These are phyloP conservation scores for Kwoniella dejecticola DNA, from an alignment of 768 basidiomycete species.

Conservation along the genomic window DNA sequence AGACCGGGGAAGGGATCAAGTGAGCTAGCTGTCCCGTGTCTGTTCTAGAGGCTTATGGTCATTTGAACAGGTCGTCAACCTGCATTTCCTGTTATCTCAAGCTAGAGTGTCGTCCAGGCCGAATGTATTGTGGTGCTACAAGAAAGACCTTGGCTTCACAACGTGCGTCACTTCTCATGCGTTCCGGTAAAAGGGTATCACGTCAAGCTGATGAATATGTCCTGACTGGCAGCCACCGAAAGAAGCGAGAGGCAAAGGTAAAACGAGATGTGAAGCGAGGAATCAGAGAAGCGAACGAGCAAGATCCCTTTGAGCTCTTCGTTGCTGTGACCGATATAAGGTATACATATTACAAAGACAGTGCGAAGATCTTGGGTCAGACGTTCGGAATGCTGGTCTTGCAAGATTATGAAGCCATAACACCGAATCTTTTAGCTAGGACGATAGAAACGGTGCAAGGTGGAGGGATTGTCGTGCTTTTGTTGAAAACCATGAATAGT, in stretches of 20 bases:
- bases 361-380: slow-evolving; percentile 92
- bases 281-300: slow-evolving; percentile 88
- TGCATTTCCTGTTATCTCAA: slow-evolving; percentile 93
- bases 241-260: slow-evolving; percentile 94
- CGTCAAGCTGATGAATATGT: background rate
- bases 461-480: slow-evolving; percentile 74
- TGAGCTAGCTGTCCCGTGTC: slow-evolving; percentile 55
- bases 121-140: slow-evolving; percentile 97
- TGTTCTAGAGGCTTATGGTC: background rate
- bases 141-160: slow-evolving; percentile 95
- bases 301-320: slow-evolving; percentile 97
- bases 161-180: slow-evolving; percentile 62
- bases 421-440: slow-evolving; percentile 91
- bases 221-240: slow-evolving; percentile 69
- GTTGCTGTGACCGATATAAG: slow-evolving; percentile 98
- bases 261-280: slow-evolving; percentile 95
- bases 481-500: slow-evolving; percentile 93
- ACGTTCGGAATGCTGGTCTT: slow-evolving; percentile 96
- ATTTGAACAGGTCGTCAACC: slow-evolving; percentile 64
- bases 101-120: slow-evolving; percentile 84
- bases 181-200: too few species aligned
- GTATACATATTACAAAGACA: slow-evolving; percentile 98
- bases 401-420: slow-evolving; percentile 97
- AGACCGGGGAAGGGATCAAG: slow-evolving; percentile 89
- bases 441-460: slow-evolving; percentile 99